A percentile compares a stretch with the other conserved stretches of the same genome.
phyloP scores from a whole-genome alignment of 176 grass and related monocot genomes.

The Rhipidocladum racemiflorum region DNA sequence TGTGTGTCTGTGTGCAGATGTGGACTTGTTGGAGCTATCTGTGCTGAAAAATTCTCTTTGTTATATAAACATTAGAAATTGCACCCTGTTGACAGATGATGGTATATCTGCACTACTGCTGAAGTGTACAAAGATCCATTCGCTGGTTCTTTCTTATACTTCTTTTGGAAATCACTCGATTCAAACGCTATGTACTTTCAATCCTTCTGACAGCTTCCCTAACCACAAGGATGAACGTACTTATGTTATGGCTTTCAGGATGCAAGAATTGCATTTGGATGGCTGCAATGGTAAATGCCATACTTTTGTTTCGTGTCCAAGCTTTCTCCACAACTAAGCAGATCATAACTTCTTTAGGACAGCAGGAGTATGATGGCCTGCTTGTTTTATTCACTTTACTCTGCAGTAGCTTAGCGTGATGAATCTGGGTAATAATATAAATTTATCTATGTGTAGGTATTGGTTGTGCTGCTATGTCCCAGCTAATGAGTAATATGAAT shows the following conservation, averaged over 20 bases:
- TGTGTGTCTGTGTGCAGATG: slow-evolving; percentile 34
- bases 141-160: slow-evolving; percentile 62
- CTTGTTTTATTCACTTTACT: neutral
- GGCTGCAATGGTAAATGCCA: slow-evolving; percentile 50
- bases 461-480: slow-evolving; percentile 42
- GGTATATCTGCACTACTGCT: slow-evolving; percentile 55
- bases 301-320: slow-evolving; percentile 4
- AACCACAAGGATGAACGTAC: slow-evolving; percentile 21
- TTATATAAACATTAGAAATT: slow-evolving; percentile 73
- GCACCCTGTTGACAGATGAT: slow-evolving; percentile 53
- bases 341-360: neutral
- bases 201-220: neutral
- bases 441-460: slow-evolving; percentile 31
- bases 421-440: slow-evolving; percentile 21
- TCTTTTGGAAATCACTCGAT: slow-evolving; percentile 51
- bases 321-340: neutral
- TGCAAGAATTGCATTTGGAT: slow-evolving; percentile 55
- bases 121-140: slow-evolving; percentile 53
- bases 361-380: neutral
- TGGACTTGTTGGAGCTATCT: slow-evolving; percentile 42
- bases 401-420: neutral
- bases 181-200: slow-evolving; percentile 29
- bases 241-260: slow-evolving; percentile 42
- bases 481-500: slow-evolving; percentile 43
- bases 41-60: slow-evolving; percentile 40